Evolutionary conservation across 1,139 yeast genomes (phyloP), one percentile per base, ranked within the genome.

Genomic region (Sugiyamaella pinicola): DNA sequence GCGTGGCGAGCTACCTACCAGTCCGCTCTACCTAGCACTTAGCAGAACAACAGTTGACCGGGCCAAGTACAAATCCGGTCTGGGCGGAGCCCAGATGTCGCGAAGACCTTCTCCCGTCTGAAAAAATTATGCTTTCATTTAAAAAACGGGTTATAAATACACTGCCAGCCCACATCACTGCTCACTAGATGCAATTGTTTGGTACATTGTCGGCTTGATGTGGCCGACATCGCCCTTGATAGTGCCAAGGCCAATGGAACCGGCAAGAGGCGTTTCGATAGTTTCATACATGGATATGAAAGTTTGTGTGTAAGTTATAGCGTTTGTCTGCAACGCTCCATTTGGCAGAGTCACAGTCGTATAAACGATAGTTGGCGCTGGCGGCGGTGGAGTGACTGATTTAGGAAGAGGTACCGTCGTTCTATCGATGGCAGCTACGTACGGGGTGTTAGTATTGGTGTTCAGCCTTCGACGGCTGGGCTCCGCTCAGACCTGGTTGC

Each of bases 211-310:
- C 13, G 56, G 51, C 31, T 49, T 50, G 7, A 77, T 63, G 0
- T 69, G 65, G 8, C 93, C 95, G 10, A 84, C 78, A 0, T 73
- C 60, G 1, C 89, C 90, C 2, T 74, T 61, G 29, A 82, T 64
- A 0, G 79, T 68, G 9, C 87, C 87, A 47, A 84, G 65, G 0
- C 90, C 90, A 46, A 84, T 72, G 2, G 75, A 58, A 1, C 90
- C 91, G 0, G 77, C 60, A 0, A 74, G 63, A 1, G 80, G 80
- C 0, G 72, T 53, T 0, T 70, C 71, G 2, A 77, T 66, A 0
- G 74, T 63, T 0, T 74, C 42, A 56, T 72, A 77, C 61, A 70
- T 63, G 1, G 71, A 52, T 5, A 64, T 59, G 62, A 84, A 85
- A 22, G 58, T 54, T 65, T 86, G 93, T 1, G 75, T 61, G 66